A percentile compares a stretch with the other conserved stretches of the same genome.
phyloP scores from a whole-genome alignment of 331 rosid genomes.

The Saraca asoca region DNA sequence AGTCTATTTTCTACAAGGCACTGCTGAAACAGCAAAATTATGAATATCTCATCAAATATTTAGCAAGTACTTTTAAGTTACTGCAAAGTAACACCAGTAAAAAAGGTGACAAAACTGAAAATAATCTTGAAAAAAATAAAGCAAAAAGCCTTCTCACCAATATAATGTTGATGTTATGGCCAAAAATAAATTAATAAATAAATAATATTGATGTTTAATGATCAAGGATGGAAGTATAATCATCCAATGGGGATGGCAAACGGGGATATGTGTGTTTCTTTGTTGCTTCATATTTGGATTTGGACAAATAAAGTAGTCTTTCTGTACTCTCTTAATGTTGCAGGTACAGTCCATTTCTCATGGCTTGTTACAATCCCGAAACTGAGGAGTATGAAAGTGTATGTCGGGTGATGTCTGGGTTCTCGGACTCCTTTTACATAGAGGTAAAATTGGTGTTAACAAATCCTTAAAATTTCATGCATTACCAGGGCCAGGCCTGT shows the following conservation, averaged over 20 bases:
- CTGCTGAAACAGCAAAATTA: constrained; percentile 10
- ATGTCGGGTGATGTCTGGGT: constrained; percentile 96
- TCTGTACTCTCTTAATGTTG: constrained; percentile 24
- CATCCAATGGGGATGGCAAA: not conserved
- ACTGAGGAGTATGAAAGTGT: constrained; percentile 89
- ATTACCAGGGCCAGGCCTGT: not conserved
- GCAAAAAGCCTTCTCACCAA: constrained; percentile 22
- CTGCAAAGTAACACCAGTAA: constrained; percentile 11
- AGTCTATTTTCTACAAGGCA: constrained; percentile 25
- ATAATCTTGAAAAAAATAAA: not conserved
- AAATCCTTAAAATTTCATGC: constrained; percentile 7
- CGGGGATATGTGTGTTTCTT: not conserved
- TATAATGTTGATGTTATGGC: not conserved
- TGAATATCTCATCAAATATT: constrained; percentile 17
- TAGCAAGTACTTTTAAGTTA: constrained; percentile 13
- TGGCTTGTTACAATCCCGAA: constrained; percentile 90
- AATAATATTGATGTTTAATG: not conserved
- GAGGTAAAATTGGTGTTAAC: constrained; percentile 54
- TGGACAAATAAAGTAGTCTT: not conserved
- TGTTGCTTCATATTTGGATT: not conserved
- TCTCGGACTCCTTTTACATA: constrained; percentile 74
- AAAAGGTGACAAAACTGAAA: constrained; percentile 5
- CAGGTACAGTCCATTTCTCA: constrained; percentile 96
- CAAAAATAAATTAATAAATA: too few relatives aligned
- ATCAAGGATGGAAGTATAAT: too few relatives aligned